Base-by-base conservation (phyloP, 2,329 filamentous ascomycete species). In the Amauroascus verrucosus region DNA sequence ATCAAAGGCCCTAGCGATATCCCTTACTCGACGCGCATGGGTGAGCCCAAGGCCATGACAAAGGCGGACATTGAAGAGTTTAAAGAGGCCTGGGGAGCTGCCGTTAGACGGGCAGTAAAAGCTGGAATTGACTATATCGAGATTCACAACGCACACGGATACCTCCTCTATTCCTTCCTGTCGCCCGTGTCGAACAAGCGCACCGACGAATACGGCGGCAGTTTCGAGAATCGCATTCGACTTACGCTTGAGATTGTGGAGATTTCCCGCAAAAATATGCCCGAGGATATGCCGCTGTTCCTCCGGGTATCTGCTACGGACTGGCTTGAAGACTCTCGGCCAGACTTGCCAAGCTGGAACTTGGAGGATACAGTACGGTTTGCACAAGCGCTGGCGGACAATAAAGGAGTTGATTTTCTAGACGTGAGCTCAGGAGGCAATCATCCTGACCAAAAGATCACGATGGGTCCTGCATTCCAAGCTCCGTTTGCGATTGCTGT, bases 381-480 rank as follows among this genome's bases (percentile, higher is more conserved):
- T 1, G 83, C 86, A 0, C 65, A 74, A 64, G 72, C 84, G 8
- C 77, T 96, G 0, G 85, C 86, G 0, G 79, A 77, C 0, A 74
- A 77, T 11, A 90, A 90, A 28, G 59, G 61, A 6, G 78, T 95
- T 41, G 90, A 96, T 65, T 73, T 95, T 14, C 76, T 95, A 28
- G 90, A 96, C 66, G 81, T 95, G 54, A 88, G 83, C 61, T 83
- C 82, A 0, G 88, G 83, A 32, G 90, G 86, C 37, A 85, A 86
- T 65, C 78, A 82, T 64, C 68, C 74, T 33, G 62, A 61, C 16
- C 70, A 73, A 59, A 68, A 71, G 56, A 65, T 73, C 53, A 63
- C 63, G 20, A 62, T 62, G 11, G 77, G 79, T 43, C 81, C 83
- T 1, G 84, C 75, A 0, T 91, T 86, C 74, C 89, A 95, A 72